phyloP scores from a whole-genome alignment of 2,329 filamentous ascomycete genomes.

The Fusarium miscanthi region DNA sequence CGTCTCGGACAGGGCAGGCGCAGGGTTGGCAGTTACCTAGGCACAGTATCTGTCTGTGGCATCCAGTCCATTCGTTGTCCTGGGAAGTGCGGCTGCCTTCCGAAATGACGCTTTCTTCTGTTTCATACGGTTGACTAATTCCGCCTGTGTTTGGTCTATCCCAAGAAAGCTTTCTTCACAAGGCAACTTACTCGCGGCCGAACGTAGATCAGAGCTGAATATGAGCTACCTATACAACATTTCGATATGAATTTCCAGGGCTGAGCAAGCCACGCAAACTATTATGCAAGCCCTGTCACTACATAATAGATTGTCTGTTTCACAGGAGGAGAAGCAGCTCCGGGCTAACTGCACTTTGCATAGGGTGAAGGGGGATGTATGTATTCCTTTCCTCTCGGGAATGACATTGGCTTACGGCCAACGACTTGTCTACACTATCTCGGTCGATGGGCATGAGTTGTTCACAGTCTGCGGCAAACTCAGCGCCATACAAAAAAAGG shows the following conservation, averaged over 20 bases:
- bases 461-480: neutral
- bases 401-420: neutral
- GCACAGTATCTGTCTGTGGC: neutral
- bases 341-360: neutral
- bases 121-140: conserved; percentile 7
- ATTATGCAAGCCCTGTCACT: conserved; percentile 17
- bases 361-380: neutral
- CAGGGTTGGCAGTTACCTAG: conserved; percentile 15
- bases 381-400: neutral
- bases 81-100: conserved; percentile 27
- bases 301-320: conserved; percentile 19
- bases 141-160: neutral
- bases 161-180: neutral
- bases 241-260: conserved; percentile 14
- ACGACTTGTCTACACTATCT: neutral
- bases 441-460: neutral
- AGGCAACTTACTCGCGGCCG: neutral
- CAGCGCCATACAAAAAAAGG: neutral
- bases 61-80: neutral
- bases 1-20: neutral
- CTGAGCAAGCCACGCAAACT: conserved; percentile 20
- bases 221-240: conserved; percentile 12
- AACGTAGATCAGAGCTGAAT: conserved; percentile 10
- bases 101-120: conserved; percentile 6
- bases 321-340: conserved; percentile 16